phyloP scores from a whole-genome alignment of 495 filamentous ascomycete genomes.

The Aspergillus biplanus region DNA sequence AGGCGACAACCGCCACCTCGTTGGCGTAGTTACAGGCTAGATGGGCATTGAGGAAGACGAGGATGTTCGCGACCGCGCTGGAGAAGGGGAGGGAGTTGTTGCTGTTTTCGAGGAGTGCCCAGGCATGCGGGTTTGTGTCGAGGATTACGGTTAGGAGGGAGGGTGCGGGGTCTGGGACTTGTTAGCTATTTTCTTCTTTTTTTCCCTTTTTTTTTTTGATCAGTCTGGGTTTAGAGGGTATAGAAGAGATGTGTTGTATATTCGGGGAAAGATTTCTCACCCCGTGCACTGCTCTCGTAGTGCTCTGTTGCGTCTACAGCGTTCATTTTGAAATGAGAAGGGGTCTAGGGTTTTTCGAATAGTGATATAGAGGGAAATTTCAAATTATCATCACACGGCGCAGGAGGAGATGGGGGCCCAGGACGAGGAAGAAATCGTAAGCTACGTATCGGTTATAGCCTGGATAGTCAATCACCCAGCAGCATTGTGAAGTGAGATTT shows the following conservation, averaged over 20 bases:
- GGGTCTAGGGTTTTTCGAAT: too few species aligned
- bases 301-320: conserved; percentile 88
- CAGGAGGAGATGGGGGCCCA: not conserved
- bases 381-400: too few species aligned
- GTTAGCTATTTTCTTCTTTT: not conserved
- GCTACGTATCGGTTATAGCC: not conserved
- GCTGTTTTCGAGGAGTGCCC: conserved; percentile 70
- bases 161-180: conserved; percentile 65
- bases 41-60: conserved; percentile 96
- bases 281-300: conserved; percentile 63
- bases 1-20: conserved; percentile 88
- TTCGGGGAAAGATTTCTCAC: conserved; percentile 35
- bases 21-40: conserved; percentile 91
- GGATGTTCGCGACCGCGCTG: conserved; percentile 83
- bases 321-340: conserved; percentile 64
- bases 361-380: too few species aligned
- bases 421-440: not conserved
- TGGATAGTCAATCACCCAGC: not conserved
- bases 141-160: conserved; percentile 90
- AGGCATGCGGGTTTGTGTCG: conserved; percentile 95
- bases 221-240: not conserved
- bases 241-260: not conserved
- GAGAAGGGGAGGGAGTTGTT: conserved; percentile 76
- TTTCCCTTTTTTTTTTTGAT: not conserved
- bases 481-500: not conserved